These are phyloP conservation scores for Saksenaea oblongispora DNA, from an alignment of 371 early-diverging fungal species.

Conservation along the genomic window DNA sequence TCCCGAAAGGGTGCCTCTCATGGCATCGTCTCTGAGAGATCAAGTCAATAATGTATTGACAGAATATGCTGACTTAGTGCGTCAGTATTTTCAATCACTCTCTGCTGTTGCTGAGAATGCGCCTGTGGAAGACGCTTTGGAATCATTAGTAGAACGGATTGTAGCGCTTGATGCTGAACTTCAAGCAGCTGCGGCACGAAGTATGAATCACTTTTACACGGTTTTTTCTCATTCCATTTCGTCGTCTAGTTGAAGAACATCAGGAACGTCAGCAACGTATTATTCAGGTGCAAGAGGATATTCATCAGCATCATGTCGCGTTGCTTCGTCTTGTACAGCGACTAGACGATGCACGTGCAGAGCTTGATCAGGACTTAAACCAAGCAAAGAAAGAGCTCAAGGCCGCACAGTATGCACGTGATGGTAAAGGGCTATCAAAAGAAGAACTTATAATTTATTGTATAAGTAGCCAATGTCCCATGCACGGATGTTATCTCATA, in stretches of 20 bases:
- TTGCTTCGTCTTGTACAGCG: slow-evolving; percentile 35
- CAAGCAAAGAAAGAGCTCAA: slow-evolving; percentile 39
- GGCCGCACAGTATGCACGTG: slow-evolving; percentile 32
- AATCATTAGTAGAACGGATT: slow-evolving; percentile 33
- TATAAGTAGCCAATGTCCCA: slow-evolving; percentile 38
- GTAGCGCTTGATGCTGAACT: slow-evolving; percentile 30
- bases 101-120: slow-evolving; percentile 33
- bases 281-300: slow-evolving; percentile 47
- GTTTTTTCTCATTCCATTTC: background rate
- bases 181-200: slow-evolving; percentile 42
- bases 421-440: slow-evolving; percentile 24
- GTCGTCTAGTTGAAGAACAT: slow-evolving; percentile 44
- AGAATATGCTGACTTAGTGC: slow-evolving; percentile 34
- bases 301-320: slow-evolving; percentile 38
- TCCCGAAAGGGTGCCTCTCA: background rate
- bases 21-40: slow-evolving; percentile 46
- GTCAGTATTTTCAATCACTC: slow-evolving; percentile 35
- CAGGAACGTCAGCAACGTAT: slow-evolving; percentile 46
- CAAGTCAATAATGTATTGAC: slow-evolving; percentile 43
- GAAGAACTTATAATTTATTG: background rate
- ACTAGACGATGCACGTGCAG: slow-evolving; percentile 29
- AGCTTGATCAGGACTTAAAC: slow-evolving; percentile 31
- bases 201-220: slow-evolving; percentile 17
- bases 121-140: slow-evolving; percentile 21
- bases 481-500: slow-evolving; percentile 53